Evolutionary conservation across 116 monocot genomes (phyloP).

Genomic region (Zostera marina): DNA sequence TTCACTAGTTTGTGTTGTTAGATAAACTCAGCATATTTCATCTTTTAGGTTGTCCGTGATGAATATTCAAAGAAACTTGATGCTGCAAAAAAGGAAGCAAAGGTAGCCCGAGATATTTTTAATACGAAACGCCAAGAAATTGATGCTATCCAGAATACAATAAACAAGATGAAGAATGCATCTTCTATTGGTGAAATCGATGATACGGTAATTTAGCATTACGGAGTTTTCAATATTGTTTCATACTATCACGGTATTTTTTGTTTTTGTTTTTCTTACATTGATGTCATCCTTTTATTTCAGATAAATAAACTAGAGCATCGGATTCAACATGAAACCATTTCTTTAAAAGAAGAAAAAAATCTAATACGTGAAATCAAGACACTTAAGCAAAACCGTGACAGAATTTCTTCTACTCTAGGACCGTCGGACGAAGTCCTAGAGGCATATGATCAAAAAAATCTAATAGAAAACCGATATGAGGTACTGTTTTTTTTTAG

Average conservation of each 20-base stretch:
- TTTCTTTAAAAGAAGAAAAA: constrained; percentile 63
- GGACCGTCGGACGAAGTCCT: constrained; percentile 30
- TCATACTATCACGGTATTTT: not conserved
- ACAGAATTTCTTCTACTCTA: constrained; percentile 35
- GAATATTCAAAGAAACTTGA: constrained; percentile 15
- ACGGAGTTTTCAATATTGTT: not conserved
- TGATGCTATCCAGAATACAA: constrained; percentile 20
- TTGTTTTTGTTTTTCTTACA: not conserved
- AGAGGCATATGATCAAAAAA: constrained; percentile 40
- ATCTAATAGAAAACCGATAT: constrained; percentile 25
- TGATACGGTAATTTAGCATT: constrained; percentile 16
- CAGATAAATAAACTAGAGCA: constrained; percentile 50
- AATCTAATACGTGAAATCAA: constrained; percentile 51
- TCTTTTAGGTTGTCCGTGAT: constrained; percentile 17
- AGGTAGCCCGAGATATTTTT: constrained; percentile 17
- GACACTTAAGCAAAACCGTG: constrained; percentile 34
- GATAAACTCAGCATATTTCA: not conserved
- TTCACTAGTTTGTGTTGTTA: constrained; percentile 2
- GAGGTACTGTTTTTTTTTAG: constrained; percentile 24
- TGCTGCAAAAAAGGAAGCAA: constrained; percentile 43
- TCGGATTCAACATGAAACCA: constrained; percentile 56
- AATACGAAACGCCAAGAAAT: constrained; percentile 51
- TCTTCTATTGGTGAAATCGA: constrained; percentile 51
- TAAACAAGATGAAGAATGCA: constrained; percentile 46
- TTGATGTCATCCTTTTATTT: not conserved